A percentile compares a stretch with the other conserved stretches of the same genome.
phyloP scores from a whole-genome alignment of 305 asterid species.

The Fraxinus xanthoxyloides region DNA sequence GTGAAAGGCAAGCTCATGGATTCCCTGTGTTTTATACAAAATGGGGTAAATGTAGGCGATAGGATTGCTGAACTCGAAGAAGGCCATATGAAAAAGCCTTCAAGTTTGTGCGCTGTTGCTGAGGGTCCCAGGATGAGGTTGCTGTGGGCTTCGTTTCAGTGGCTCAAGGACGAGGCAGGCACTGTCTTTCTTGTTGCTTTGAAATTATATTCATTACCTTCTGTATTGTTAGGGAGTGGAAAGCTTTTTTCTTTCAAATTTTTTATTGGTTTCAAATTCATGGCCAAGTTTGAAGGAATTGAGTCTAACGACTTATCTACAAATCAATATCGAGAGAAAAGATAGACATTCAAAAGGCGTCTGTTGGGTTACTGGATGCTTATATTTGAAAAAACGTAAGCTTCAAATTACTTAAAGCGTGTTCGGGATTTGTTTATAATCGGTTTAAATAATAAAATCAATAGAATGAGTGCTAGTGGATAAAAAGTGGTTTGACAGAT shows the following conservation, averaged over 20 bases:
- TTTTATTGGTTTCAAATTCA: slow-evolving; percentile 6
- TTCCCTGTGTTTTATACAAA: slow-evolving; percentile 51
- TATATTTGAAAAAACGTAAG: not conserved
- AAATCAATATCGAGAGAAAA: slow-evolving; percentile 14
- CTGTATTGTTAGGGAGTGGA: slow-evolving; percentile 8
- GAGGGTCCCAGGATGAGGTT: slow-evolving; percentile 83
- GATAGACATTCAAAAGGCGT: not conserved
- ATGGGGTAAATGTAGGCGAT: slow-evolving; percentile 41
- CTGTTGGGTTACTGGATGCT: slow-evolving; percentile 3
- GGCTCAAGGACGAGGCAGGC: slow-evolving; percentile 89
- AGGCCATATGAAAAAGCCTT: slow-evolving; percentile 45
- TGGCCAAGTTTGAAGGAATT: not conserved
- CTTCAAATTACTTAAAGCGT: not conserved
- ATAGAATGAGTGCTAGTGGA: not conserved
- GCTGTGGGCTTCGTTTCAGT: slow-evolving; percentile 80
- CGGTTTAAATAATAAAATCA: not conserved
- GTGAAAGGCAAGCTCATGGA: slow-evolving; percentile 68
- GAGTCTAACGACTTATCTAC: slow-evolving; percentile 10
- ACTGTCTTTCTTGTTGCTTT: slow-evolving; percentile 34
- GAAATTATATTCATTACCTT: slow-evolving; percentile 16
- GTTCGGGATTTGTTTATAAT: not conserved
- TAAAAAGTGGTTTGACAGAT: not conserved
- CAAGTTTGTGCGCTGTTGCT: slow-evolving; percentile 73
- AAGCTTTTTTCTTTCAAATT: not conserved
- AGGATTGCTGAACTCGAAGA: slow-evolving; percentile 39